Percentiles rank a stretch among this genome's conserved stretches.
These are phyloP conservation scores for Leucocoprinus birnbaumii DNA, from an alignment of 768 basidiomycete genomes.

Conservation along the genomic window DNA sequence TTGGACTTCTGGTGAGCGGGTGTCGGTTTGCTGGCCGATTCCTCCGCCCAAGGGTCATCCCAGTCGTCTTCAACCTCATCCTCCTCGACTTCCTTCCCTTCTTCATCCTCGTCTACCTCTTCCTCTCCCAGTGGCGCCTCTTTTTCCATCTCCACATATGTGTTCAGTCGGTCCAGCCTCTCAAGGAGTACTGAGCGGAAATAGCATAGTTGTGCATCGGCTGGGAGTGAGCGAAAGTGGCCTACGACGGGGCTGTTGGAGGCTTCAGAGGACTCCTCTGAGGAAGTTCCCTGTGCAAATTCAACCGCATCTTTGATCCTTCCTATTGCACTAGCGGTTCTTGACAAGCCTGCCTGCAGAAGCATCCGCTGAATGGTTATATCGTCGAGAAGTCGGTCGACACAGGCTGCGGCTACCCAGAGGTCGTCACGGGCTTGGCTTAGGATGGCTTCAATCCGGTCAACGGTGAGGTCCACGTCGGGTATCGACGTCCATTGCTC, in stretches of 20 bases:
- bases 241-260: constrained; percentile 30
- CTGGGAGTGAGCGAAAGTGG: constrained; percentile 55
- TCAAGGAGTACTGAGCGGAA: constrained; percentile 68
- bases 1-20: constrained; percentile 27
- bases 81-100: constrained; percentile 20
- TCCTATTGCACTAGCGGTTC: constrained; percentile 48
- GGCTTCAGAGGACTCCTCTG: constrained; percentile 6
- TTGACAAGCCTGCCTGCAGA: constrained; percentile 59
- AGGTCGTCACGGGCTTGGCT: constrained; percentile 57
- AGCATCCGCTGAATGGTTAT: constrained; percentile 52
- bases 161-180: constrained; percentile 67
- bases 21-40: constrained; percentile 22
- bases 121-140: constrained; percentile 27
- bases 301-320: constrained; percentile 38
- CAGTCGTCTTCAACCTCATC: constrained; percentile 63
- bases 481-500: constrained; percentile 53
- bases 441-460: constrained; percentile 46
- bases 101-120: constrained; percentile 25
- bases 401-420: constrained; percentile 76
- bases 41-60: constrained; percentile 77
- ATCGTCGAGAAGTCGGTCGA: constrained; percentile 64
- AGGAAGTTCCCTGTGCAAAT: constrained; percentile 10
- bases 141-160: constrained; percentile 62
- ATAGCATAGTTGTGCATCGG: constrained; percentile 62
- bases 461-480: constrained; percentile 56